Conservation (phyloP, 495 filamentous ascomycete genomes). For the Podospora fimiseda region DNA sequence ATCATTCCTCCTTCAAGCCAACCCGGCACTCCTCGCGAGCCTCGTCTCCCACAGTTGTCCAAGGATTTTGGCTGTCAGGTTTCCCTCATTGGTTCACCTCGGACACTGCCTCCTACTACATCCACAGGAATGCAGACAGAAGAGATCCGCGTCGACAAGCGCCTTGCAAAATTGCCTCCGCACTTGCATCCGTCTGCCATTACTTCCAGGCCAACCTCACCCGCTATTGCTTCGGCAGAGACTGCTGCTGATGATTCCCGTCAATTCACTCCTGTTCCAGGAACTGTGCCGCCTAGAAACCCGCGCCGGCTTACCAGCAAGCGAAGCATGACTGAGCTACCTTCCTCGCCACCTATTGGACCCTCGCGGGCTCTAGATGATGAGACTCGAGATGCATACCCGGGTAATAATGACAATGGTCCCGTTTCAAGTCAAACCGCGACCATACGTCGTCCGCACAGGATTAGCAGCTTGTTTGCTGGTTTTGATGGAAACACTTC, state of each 20-base stretch:
- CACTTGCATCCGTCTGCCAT: conserved; percentile 72
- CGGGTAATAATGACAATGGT: conserved; percentile 78
- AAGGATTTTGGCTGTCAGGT: conserved; percentile 55
- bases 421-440: conserved; percentile 58
- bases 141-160: conserved; percentile 70
- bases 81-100: conserved; percentile 32
- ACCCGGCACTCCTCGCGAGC: conserved; percentile 49
- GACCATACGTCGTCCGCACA: conserved; percentile 59
- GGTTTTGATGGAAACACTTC: conserved; percentile 61
- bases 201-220: conserved; percentile 49
- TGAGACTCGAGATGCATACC: conserved; percentile 57
- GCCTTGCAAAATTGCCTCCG: conserved; percentile 64
- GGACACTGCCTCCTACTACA: conserved; percentile 46
- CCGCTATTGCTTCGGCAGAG: conserved; percentile 24
- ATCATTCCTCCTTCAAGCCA: conserved; percentile 51
- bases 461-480: conserved; percentile 79
- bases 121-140: conserved; percentile 84
- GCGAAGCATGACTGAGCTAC: conserved; percentile 39
- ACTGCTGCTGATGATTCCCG: conserved; percentile 28
- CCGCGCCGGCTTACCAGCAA: conserved; percentile 43
- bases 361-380: conserved; percentile 13
- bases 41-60: conserved; percentile 45
- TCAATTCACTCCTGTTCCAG: conserved; percentile 44
- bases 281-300: conserved; percentile 46
- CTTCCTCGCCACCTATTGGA: conserved; percentile 42